Base-by-base conservation (phyloP, 305 asterid species). In the Fraxinus angustifolia region DNA sequence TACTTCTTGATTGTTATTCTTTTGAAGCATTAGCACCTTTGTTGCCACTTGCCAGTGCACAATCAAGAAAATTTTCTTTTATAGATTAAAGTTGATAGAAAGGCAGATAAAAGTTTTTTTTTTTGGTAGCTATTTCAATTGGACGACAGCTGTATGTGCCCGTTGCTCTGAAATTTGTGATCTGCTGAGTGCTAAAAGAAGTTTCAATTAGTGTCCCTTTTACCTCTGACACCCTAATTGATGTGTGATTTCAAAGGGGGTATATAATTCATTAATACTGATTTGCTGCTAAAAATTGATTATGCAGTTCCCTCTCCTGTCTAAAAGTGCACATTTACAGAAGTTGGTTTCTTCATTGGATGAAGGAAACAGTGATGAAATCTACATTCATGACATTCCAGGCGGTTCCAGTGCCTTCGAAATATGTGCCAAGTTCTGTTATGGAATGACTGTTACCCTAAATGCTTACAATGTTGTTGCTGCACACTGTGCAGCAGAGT, bases 401-500 rank as follows among this genome's bases (percentile, higher is more conserved):
- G 78, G 78, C 3, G 62, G 78, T 14, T 28, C 78, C 28, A n/a
- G 17, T 75, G 56, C 78, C 17, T 75, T 75, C 28, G 62, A 75
- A 75, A 36, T 75, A 19, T 60, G 70, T 21, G 70, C 31, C 70
- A 60, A 60, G 70, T 60, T 60, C 70, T 60, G 70, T 19, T 60
- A 75, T 42, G 62, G 36, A 3, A 75, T 75, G 78, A 75, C 60
- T 2, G 35, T 75, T 48, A 75, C 78, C 28, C 78, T 75, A 6
- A 75, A 75, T 23, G 60, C 78, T 21, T 38, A 75, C 60, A 75
- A 75, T 42, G 78, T 75, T 19, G 58, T 40, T 75, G 78, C 78
- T 19, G 78, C 78, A 16, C 78, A 58, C 40, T 75, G 78, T 75
- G 78, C 78, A 17, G 78, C 78, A 42, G 78, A 75, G 28, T 75